Evolutionary conservation across 306 rosid species (phyloP), one percentile per base, ranked within the genome.

Genomic region (Dalbergia oliveri): DNA sequence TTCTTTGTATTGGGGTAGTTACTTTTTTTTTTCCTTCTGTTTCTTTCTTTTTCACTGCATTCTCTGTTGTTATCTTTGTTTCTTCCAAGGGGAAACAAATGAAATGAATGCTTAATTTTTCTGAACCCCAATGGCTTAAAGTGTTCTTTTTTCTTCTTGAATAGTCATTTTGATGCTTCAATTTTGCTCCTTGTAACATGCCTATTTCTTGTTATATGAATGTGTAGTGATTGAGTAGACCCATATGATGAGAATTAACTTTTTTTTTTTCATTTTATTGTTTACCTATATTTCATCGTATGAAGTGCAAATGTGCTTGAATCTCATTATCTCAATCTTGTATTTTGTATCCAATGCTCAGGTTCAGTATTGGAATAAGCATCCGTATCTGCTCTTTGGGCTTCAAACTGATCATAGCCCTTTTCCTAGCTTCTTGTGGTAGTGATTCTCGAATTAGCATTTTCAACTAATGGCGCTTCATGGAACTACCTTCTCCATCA

Each of bases 381-480:
- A 35, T 8, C 68, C 8, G 7, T 47, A 4, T 11, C 8, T 68
- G 3, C 54, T 15, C 4, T 23, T 66, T 53, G 19, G 49, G 45
- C 61, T 26, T 33, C 9, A 49, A 49, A 43, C 34, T 75, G 34
- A n/a, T 12, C 54, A 19, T 51, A 61, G 18, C 51, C 34, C 57
- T 58, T 12, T 21, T 62, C 6, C 33, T 33, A 12, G 77, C 35
- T 67, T 0, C 61, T 73, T 6, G 21, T 11, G 7, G 60, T 56
- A 47, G 77, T 51, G 8, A 61, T 60, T 75, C 54, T 61, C 59
- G 81, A 41, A 37, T 45, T 45, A 57, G 16, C 12, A 65, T 59
- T 34, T 37, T 64, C 65, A 75, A 21, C 69, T 23, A 26, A 86
- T 86, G 89, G 87, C 79, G 63, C 85, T 80, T 57, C 75, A 12